Evolutionary conservation across 2,329 filamentous ascomycete species (phyloP).

Genomic region (Alternaria sp.): DNA sequence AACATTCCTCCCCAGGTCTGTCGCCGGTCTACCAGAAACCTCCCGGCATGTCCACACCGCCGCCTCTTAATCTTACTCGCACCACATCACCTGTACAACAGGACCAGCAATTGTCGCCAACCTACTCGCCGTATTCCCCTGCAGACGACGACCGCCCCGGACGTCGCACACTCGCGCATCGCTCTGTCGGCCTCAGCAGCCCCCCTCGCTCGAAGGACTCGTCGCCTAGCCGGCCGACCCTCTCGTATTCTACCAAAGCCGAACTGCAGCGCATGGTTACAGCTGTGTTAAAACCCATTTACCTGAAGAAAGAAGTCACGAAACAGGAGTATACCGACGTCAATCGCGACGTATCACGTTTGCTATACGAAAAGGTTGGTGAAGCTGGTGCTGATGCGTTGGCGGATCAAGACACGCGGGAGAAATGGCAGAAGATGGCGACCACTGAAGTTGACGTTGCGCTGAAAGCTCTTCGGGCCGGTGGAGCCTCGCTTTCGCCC

Average conservation of each 20-base stretch:
- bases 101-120: conserved; percentile 67
- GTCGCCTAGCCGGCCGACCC: conserved; percentile 69
- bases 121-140: conserved; percentile 71
- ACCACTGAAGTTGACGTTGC: conserved; percentile 79
- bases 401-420: conserved; percentile 67
- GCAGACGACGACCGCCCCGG: conserved; percentile 50
- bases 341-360: conserved; percentile 86
- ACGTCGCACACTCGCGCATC: conserved; percentile 37
- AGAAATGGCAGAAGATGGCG: conserved; percentile 77
- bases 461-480: conserved; percentile 53
- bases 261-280: conserved; percentile 90
- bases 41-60: conserved; percentile 73
- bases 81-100: conserved; percentile 64
- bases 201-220: conserved; percentile 64
- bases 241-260: conserved; percentile 84
- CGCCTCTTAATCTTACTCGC: conserved; percentile 62
- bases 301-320: conserved; percentile 77
- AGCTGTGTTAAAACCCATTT: conserved; percentile 79
- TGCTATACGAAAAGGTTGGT: conserved; percentile 75
- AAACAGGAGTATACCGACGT: conserved; percentile 92
- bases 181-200: conserved; percentile 46
- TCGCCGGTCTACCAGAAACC: conserved; percentile 73
- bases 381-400: conserved; percentile 59
- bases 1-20: conserved; percentile 68
- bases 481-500: conserved; percentile 24